Base-by-base conservation (phyloP, 768 basidiomycete species). In the button mushroom (Agaricus bisporus) region DNA sequence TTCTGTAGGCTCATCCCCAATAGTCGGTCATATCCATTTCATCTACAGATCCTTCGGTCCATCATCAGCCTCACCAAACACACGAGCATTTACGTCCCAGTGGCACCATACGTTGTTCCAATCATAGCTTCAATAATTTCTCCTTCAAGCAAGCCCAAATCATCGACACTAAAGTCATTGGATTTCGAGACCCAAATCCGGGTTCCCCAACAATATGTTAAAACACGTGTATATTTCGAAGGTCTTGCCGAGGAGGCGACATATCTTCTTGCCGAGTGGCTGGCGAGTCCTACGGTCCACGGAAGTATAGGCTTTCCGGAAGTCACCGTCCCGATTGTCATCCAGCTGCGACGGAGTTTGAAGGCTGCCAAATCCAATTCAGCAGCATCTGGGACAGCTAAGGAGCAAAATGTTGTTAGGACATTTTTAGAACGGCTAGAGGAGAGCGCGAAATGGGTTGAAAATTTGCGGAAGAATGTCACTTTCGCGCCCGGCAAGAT, bases 281-380 rank as follows among this genome's bases (percentile, higher is more conserved):
- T 93, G 49, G 76, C 83, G 28, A 84, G 81, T 29, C 59, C 70
- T 8, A 72, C 81, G 0, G 83, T 95, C 0, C 87, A 91, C 46
- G 87, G 83, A 1, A 90, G 87, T 66, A 84, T 98, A 55, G 91
- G 91, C 0, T 98, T 97, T 76, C 95, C 97, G 2, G 97, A 99
- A 70, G 77, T 95, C 38, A 76, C 83, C 12, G 80, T 98, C 11
- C 94, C 95, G 2, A 72, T 94, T 36, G 70, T 84, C 14, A 77
- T 89, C 10, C 73, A 81, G 1, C 72, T 99, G 48, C 82, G 83
- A 41, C 86, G 87, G 59, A 76, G 80, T 51, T 61, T 95, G 59
- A 98, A 97, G 67, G 73, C 69, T 37, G 72, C 75, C 22, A 79
- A 78, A 52, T 65, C 73, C 35, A 67, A 66, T 42, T 63, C 45